Base-by-base conservation (phyloP, 2,329 filamentous ascomycete species). In the Elsinoe ampelina region DNA sequence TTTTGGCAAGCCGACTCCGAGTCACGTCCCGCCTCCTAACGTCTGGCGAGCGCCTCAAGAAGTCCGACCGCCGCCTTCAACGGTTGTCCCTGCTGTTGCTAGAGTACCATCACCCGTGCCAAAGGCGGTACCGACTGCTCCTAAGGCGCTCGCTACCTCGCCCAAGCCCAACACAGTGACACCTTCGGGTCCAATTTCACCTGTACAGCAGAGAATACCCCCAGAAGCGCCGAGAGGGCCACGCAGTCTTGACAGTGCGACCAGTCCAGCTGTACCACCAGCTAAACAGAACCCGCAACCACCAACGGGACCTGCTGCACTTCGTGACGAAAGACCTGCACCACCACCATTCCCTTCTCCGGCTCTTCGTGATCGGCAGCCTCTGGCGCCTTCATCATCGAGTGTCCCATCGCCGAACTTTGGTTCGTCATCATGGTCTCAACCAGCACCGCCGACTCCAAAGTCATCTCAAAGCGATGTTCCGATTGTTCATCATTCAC, bases 11-110 rank as follows among this genome's bases (percentile, higher is more conserved):
- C 55, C 58, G 13, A 34, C 58, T 10, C 36, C 52, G 4, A 58
- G 57, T 35, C 59, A 50, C 36, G 58, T 55, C n/a, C 55, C 61
- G 7, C 62, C 62, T n/a, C 67, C 68, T 17, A 71, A 72, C 61
- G 72, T 73, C 20, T 75, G 72, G 72, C 70, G 68, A 60, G 71
- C 71, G 22, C 70, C 72, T 5, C 62, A 67, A 2, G 64, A 73
- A 62, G 57, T 65, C 41, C 45, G 51, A 30, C 59, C 50, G 41
- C 22, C 35, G 35, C 34, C 45, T n/a, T 38, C 55, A 22, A 35
- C 58, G 19, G 54, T 26, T 35, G 13, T 47, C 39, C 17, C 52
- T 36, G 7, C 52, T 12, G 39, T 60, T 30, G 48, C 47, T 10
- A 52, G 57, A 36, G 26, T 42, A 19, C 26, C 56, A 34, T 56